Evolutionary conservation across 2,329 filamentous ascomycete genomes (phyloP).

Genomic region (Pezicula carpinea): DNA sequence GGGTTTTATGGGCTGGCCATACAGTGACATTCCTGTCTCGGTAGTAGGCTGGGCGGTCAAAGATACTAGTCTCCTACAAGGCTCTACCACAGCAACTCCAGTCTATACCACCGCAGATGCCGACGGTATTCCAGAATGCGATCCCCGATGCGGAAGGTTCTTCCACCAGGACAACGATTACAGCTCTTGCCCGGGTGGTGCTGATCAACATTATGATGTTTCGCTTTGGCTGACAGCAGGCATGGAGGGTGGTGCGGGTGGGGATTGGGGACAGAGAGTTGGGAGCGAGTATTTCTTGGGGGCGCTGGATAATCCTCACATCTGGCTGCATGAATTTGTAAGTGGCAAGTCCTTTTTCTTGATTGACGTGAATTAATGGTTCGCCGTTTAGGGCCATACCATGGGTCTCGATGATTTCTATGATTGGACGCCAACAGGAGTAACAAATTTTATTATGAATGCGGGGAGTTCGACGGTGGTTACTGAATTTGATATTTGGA

Average conservation of each 20-base stretch:
- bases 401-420: slow-evolving; percentile 37
- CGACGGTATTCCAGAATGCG: slow-evolving; percentile 38
- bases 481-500: slow-evolving; percentile 46
- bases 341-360: slow-evolving; percentile 8
- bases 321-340: slow-evolving; percentile 38
- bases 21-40: slow-evolving; percentile 32
- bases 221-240: slow-evolving; percentile 44
- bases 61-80: slow-evolving; percentile 33
- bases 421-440: slow-evolving; percentile 39
- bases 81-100: slow-evolving; percentile 30
- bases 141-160: slow-evolving; percentile 36
- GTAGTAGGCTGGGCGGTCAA: slow-evolving; percentile 41
- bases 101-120: slow-evolving; percentile 38
- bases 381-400: slow-evolving; percentile 31
- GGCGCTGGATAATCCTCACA: slow-evolving; percentile 36
- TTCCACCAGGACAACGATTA: slow-evolving; percentile 41
- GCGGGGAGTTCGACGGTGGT: slow-evolving; percentile 37
- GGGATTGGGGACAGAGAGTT: slow-evolving; percentile 43
- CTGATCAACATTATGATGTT: slow-evolving; percentile 38
- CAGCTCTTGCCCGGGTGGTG: slow-evolving; percentile 33
- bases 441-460: slow-evolving; percentile 40
- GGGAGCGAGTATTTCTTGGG: slow-evolving; percentile 39
- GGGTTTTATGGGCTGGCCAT: slow-evolving; percentile 40
- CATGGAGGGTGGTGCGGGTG: slow-evolving; percentile 38
- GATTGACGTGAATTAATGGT: neutral